These are phyloP conservation scores for Beauveria sp. DNA, from an alignment of 2,329 filamentous ascomycete species.

Conservation along the genomic window DNA sequence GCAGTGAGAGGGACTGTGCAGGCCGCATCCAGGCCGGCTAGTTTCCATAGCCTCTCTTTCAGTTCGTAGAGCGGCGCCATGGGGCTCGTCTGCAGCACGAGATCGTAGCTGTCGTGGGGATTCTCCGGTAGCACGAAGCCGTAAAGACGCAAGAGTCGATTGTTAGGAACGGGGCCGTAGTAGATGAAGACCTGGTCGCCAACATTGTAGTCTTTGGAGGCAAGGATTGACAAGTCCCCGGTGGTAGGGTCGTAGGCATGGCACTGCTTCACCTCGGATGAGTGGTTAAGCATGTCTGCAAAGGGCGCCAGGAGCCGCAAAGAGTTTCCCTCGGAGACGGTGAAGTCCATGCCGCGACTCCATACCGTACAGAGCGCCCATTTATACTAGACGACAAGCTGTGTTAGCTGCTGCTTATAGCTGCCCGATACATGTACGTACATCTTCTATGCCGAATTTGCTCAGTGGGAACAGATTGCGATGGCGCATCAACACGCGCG, in stretches of 20 bases:
- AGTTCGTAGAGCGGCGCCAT: constrained; percentile 25
- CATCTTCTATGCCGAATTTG: constrained; percentile 26
- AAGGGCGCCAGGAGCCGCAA: constrained; percentile 22
- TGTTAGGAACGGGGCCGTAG: constrained; percentile 26
- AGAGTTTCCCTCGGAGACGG: neutral
- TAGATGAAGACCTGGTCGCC: constrained; percentile 29
- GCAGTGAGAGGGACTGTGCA: constrained; percentile 26
- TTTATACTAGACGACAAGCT: constrained; percentile 21
- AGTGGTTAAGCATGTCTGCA: constrained; percentile 31
- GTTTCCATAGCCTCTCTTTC: constrained; percentile 27
- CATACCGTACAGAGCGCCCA: constrained; percentile 23
- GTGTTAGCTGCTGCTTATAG: too few relatives aligned
- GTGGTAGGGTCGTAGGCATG: constrained; percentile 26
- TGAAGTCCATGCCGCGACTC: constrained; percentile 28
- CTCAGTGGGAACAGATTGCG: constrained; percentile 25
- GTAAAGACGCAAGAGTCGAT: constrained; percentile 28
- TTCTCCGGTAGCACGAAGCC: constrained; percentile 28
- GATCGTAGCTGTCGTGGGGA: constrained; percentile 28
- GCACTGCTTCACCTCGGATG: constrained; percentile 24
- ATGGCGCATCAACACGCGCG: constrained; percentile 21
- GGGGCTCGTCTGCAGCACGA: constrained; percentile 27
- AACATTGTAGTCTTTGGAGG: constrained; percentile 18
- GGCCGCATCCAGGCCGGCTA: constrained; percentile 23
- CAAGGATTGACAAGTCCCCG: constrained; percentile 23
- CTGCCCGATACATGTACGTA: constrained; percentile 13